Evolutionary conservation across 805 yeast genomes (phyloP), one percentile per base, ranked within the genome.

Genomic region (Kurtzmaniella fragi): DNA sequence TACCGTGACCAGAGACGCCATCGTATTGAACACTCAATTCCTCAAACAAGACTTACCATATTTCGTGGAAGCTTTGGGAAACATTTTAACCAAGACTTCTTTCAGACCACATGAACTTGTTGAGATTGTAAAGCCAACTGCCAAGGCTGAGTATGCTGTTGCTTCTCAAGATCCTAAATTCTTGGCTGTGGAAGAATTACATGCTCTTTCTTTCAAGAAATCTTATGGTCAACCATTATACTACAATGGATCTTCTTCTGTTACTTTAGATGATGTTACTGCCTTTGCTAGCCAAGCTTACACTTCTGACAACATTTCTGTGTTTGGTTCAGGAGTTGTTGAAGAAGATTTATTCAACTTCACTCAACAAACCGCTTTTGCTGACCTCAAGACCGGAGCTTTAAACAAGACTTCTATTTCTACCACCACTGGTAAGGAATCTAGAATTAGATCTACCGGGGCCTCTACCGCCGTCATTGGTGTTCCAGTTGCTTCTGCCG

Each of bases 41-140:
- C 76, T 91, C 66, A 81, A 82, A 61, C 86, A 84, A 67, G 85
- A 82, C 61, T 78, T 93, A 57, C 98, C 98, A 44, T 93, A 81
- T 76, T 93, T 78, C 64, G 95, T 91, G 47, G 84, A 84, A 55
- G 84, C 87, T 25, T 68, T 93, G 42, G 91, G 86, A 56, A 82
- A 82, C 53, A 84, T 84, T 41, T 59, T 84, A 41, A 64, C 81
- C 57, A 74, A 75, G 62, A 78, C 95, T 34, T 65, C 81, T 29
- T 90, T 73, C 79, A 84, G 83, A 67, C 80, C 83, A 39, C 88
- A 87, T 69, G 96, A 93, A 73, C 73, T 84, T 45, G 64, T 66
- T 40, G 99, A 93, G 76, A 70, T 78, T 47, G 95, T 86, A 27
- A 64, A 79, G 44, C 98, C 97, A 47, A 79, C 79, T 40, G 89